These are phyloP conservation scores for Nitzschia sp. DNA, from an alignment of 108 stramenopile species.

Conservation along the genomic window DNA sequence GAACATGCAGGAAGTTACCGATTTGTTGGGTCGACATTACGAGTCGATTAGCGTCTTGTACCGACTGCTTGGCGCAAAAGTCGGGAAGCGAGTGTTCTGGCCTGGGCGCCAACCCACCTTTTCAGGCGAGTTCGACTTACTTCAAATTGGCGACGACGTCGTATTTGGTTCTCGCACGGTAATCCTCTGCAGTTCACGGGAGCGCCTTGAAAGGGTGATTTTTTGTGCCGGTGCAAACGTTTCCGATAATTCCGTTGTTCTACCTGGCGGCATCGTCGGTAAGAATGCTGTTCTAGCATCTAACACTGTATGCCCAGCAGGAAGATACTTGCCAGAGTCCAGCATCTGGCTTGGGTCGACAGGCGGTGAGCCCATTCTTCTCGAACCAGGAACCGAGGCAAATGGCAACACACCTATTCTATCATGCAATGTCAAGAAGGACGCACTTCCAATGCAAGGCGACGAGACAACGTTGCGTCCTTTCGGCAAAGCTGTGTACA, in stretches of 20 bases:
- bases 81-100: constrained; percentile 63
- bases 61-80: constrained; percentile 52
- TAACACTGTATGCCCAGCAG: constrained; percentile 35
- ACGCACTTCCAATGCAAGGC: constrained; percentile 24
- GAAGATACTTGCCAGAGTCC: constrained; percentile 32
- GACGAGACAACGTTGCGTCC: constrained; percentile 50
- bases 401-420: background rate
- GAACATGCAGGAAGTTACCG: constrained; percentile 34
- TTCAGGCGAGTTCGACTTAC: constrained; percentile 44
- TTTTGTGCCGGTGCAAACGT: constrained; percentile 50
- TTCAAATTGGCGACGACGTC: constrained; percentile 59
- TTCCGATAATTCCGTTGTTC: constrained; percentile 49
- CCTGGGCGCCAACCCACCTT: constrained; percentile 43
- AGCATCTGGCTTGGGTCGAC: constrained; percentile 46
- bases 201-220: constrained; percentile 33
- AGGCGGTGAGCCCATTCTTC: constrained; percentile 32
- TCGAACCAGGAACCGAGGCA: constrained; percentile 28
- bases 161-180: constrained; percentile 52
- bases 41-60: constrained; percentile 39
- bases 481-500: constrained; percentile 57
- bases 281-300: constrained; percentile 56
- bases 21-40: constrained; percentile 56
- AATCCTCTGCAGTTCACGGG: constrained; percentile 27
- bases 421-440: background rate
- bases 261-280: constrained; percentile 46